These are phyloP conservation scores for Plasmopara viticola DNA, from an alignment of 352 stramenopile species.

Conservation along the genomic window DNA sequence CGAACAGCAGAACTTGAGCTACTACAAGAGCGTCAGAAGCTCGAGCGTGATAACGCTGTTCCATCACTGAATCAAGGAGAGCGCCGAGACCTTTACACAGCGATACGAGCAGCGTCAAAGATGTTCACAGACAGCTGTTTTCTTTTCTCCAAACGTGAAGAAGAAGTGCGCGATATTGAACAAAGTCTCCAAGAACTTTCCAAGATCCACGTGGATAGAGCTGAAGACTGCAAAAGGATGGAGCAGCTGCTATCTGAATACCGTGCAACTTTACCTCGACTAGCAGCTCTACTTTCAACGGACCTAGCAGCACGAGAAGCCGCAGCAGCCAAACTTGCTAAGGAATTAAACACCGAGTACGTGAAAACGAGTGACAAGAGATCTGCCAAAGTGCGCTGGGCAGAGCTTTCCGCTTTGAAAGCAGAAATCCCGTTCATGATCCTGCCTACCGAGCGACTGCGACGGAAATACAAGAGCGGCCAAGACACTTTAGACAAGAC, in stretches of 20 bases:
- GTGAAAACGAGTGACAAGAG: slow-evolving; percentile 33
- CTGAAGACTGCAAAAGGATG: slow-evolving; percentile 55
- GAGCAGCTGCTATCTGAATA: slow-evolving; percentile 50
- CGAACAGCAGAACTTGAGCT: slow-evolving; percentile 47
- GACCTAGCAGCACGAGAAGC: slow-evolving; percentile 24
- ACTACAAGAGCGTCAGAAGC: slow-evolving; percentile 32
- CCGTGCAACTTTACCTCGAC: slow-evolving; percentile 37
- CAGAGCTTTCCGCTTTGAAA: slow-evolving; percentile 67
- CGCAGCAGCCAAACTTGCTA: slow-evolving; percentile 42
- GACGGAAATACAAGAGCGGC: slow-evolving; percentile 79
- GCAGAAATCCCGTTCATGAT: slow-evolving; percentile 73
- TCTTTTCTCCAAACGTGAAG: slow-evolving; percentile 58
- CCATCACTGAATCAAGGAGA: slow-evolving; percentile 33
- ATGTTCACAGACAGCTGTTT: slow-evolving; percentile 67
- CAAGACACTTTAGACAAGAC: slow-evolving; percentile 53
- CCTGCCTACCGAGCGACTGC: slow-evolving; percentile 57
- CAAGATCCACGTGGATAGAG: slow-evolving; percentile 52
- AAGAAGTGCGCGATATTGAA: slow-evolving; percentile 69
- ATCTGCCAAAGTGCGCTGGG: slow-evolving; percentile 60
- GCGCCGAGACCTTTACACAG: slow-evolving; percentile 31
- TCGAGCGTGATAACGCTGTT: slow-evolving; percentile 43
- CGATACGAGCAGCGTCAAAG: slow-evolving; percentile 25
- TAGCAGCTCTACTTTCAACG: slow-evolving; percentile 39
- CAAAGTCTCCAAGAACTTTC: slow-evolving; percentile 56
- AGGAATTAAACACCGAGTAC: slow-evolving; percentile 62